Base-by-base conservation (phyloP, 2,329 filamentous ascomycete genomes). In the Beauveria asiatica region DNA sequence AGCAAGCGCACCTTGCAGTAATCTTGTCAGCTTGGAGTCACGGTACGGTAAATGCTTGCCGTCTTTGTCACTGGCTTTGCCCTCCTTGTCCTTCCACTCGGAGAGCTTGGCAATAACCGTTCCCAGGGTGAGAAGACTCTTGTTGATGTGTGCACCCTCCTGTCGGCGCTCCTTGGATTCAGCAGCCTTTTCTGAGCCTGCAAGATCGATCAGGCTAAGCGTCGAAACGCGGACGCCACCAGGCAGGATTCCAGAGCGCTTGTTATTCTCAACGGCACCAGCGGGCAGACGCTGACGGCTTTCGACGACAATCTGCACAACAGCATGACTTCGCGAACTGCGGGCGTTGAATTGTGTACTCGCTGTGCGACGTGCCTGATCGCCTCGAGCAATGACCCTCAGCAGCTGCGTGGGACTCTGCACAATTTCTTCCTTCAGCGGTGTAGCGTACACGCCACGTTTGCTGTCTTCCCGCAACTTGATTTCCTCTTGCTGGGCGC, bases 131-230 rank as follows among this genome's bases (percentile, higher is more conserved):
- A 99, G 83, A 69, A 99, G 76, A 72, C 92, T 97, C 77, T 97
- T 97, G 79, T 99, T 99, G 76, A 99, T 99, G 71, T 99, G 94
- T 13, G 93, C 93, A 64, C 94, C 94, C 75, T 99, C 94, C 17
- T 91, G 90, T 50, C 94, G 84, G 57, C 94, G 85, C 75, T 97
- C 94, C 72, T 97, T 99, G 59, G 88, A 89, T 69, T 97, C 94
- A 3, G 94, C 94, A 45, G 94, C 94, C 74, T 93, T 91, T 72
- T 99, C 94, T 0, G 94, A 97, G 44, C 94, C 94, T 59, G 94
- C 94, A 66, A 99, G 78, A 81, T 99, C 94, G 65, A 99, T 99
- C 70, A 99, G 76, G 70, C 92, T 97, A 60, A 99, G 76, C 0
- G 94, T 97, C 17, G 93, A 97, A 5, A 99, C 94, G 55, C 94